Conservation (phyloP, 495 filamentous ascomycete species). For the Aspergillus ellipticus region DNA sequence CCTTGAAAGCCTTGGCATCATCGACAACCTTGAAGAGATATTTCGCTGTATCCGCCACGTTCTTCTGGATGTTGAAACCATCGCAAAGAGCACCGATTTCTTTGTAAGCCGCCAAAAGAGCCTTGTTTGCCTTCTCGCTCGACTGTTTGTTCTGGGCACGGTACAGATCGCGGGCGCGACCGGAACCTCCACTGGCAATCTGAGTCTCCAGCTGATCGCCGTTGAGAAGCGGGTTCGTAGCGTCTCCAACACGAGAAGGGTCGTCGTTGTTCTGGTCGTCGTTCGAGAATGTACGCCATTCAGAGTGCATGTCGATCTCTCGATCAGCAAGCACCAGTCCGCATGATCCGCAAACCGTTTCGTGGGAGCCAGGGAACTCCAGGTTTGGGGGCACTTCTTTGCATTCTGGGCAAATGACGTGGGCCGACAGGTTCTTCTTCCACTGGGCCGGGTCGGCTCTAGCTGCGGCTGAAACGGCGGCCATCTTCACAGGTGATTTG, state of each 20-base stretch:
- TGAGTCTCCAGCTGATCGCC: constrained; percentile 89
- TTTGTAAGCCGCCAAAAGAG: constrained; percentile 75
- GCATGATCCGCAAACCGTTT: constrained; percentile 88
- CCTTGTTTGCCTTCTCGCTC: constrained; percentile 84
- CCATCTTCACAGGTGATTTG: constrained; percentile 36
- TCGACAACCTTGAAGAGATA: constrained; percentile 91
- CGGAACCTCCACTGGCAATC: constrained; percentile 77
- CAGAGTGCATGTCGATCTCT: constrained; percentile 89
- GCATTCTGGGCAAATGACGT: constrained; percentile 83
- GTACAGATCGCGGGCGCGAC: constrained; percentile 70
- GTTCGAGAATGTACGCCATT: constrained; percentile 98
- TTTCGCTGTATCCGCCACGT: constrained; percentile 81
- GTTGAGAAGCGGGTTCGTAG: constrained; percentile 78
- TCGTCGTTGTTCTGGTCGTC: constrained; percentile 96
- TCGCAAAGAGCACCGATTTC: constrained; percentile 88
- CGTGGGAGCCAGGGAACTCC: constrained; percentile 89
- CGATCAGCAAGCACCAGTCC: constrained; percentile 88
- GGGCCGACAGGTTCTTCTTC: constrained; percentile 78
- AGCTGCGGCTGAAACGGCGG: constrained; percentile 22
- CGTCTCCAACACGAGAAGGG: constrained; percentile 95
- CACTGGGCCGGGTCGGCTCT: constrained; percentile 41
- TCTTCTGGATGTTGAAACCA: constrained; percentile 72
- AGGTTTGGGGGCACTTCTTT: constrained; percentile 86
- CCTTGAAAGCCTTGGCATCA: constrained; percentile 88
- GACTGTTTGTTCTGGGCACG: constrained; percentile 81